phyloP scores from a whole-genome alignment of 805 yeast species.

The Wickerhamomyces subpelliculosus region DNA sequence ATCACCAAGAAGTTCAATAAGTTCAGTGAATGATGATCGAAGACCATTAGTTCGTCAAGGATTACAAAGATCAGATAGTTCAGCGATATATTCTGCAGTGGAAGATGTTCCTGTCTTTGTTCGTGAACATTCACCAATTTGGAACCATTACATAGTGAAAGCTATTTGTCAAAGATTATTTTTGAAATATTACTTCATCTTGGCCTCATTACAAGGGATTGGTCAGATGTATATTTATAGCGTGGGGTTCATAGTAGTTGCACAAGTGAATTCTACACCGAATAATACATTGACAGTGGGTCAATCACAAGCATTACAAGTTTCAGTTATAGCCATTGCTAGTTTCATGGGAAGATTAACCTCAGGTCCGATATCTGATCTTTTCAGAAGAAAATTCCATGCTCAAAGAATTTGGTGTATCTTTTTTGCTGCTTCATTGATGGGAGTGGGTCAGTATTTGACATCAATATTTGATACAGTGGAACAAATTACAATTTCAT shows the following conservation, averaged over 20 bases:
- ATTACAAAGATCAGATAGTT: slow-evolving; percentile 9
- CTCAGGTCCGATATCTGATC: slow-evolving; percentile 63
- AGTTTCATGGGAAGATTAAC: slow-evolving; percentile 60
- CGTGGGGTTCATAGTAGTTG: slow-evolving; percentile 64
- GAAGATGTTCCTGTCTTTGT: slow-evolving; percentile 24
- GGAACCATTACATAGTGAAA: slow-evolving; percentile 20
- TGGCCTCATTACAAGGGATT: slow-evolving; percentile 52
- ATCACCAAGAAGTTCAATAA: slow-evolving; percentile 16
- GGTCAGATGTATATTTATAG: slow-evolving; percentile 71
- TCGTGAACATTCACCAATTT: slow-evolving; percentile 18
- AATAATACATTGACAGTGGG: slow-evolving; percentile 25
- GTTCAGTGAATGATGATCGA: slow-evolving; percentile 6
- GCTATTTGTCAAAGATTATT: slow-evolving; percentile 27
- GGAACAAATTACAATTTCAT: slow-evolving; percentile 38
- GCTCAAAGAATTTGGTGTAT: slow-evolving; percentile 66
- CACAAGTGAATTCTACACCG: slow-evolving; percentile 29
- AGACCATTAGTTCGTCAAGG: slow-evolving; percentile 7
- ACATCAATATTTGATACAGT: slow-evolving; percentile 30
- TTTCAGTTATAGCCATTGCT: slow-evolving; percentile 55
- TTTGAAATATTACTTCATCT: slow-evolving; percentile 44
- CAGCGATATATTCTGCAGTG: slow-evolving; percentile 21
- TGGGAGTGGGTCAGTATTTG: slow-evolving; percentile 30
- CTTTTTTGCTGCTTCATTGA: slow-evolving; percentile 30
- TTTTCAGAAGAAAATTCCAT: slow-evolving; percentile 41
- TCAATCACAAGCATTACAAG: slow-evolving; percentile 62